phyloP scores from a whole-genome alignment of 352 stramenopile genomes.

The Phytopythium litorale region DNA sequence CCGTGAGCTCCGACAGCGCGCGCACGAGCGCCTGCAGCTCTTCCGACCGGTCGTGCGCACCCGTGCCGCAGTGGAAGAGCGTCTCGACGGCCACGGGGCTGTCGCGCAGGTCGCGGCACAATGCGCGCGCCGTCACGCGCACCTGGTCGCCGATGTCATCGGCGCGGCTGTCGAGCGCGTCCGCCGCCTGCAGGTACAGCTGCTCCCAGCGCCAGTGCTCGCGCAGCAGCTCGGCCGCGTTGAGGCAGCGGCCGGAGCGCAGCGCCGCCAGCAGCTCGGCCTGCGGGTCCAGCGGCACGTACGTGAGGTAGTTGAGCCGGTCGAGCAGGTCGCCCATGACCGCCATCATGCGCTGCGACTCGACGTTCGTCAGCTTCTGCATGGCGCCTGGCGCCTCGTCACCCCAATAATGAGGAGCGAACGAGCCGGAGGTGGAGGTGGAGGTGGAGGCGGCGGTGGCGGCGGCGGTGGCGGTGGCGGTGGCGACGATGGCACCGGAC shows the following conservation, averaged over 20 bases:
- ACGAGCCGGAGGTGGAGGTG: too few species aligned
- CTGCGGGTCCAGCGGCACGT: conserved; percentile 67
- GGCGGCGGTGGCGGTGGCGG: too few species aligned
- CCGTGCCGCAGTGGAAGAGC: conserved; percentile 63
- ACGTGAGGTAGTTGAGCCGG: conserved; percentile 82
- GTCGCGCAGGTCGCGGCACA: conserved; percentile 75
- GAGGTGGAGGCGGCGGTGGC: too few species aligned
- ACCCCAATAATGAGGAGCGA: too few species aligned
- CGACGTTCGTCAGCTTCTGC: conserved; percentile 88
- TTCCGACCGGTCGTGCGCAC: conserved; percentile 50
- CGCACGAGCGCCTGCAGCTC: conserved; percentile 75
- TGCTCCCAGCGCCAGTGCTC: conserved; percentile 82
- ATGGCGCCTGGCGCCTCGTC: too few species aligned
- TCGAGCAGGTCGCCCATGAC: conserved; percentile 85
- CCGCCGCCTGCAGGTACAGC: conserved; percentile 52
- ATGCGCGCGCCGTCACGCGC: conserved; percentile 46
- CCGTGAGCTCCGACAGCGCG: conserved; percentile 76
- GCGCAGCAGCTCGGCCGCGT: conserved; percentile 54
- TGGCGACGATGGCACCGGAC: too few species aligned
- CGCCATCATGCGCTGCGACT: conserved; percentile 86
- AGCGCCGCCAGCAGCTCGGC: conserved; percentile 46
- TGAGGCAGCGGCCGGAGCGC: conserved; percentile 57
- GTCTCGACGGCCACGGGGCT: conserved; percentile 67
- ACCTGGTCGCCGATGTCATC: conserved; percentile 82
- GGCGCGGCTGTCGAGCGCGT: conserved; percentile 52